Base-by-base conservation (phyloP, 1,284 basidiomycete genomes). In the Ceratorhiza oryzae-sativae region DNA sequence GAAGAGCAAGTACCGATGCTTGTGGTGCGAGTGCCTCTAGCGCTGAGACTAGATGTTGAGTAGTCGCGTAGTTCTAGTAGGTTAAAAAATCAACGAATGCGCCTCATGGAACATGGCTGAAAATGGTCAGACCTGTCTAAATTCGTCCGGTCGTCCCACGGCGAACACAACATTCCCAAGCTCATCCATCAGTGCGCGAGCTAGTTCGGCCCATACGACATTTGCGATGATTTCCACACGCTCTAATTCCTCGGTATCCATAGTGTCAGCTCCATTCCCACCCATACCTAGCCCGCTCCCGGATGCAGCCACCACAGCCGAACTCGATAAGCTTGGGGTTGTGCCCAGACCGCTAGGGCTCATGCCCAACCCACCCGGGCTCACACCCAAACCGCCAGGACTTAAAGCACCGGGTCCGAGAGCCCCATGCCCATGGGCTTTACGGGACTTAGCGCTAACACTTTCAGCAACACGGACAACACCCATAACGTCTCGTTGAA, bases 151-250 rank as follows among this genome's bases (percentile, higher is more conserved):
- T 70, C 91, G 87, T 2, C 97, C 97, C 5, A 92, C 93, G 36
- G 96, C 90, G 79, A 98, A 99, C 2, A 99, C 88, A 3, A 88
- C 81, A 39, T 81, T 82, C 0, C 95, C 95, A 42, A 98, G 82
- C 77, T 95, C 92, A 75, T 92, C 89, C 83, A 94, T 89, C 65
- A 98, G 87, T 0, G 90, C 86, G 32, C 85, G 83, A 3, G 89
- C 90, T 41, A 97, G 81, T 79, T 95, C 93, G 23, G 90, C 89
- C 93, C 95, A 97, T 12, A 98, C 82, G 1, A 96, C 92, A 76
- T 93, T 91, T 0, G 91, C 86, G 83, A 97, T 86, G 71, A 97
- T 88, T 75, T 93, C 87, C 78, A 94, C 96, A 0, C 86, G 85
- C 20, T 84, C 79, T 13, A 76, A 74, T n/a, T 78, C 77, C 25